Base-by-base conservation (phyloP, 352 stramenopile genomes). In the Pythium scleroteichum region DNA sequence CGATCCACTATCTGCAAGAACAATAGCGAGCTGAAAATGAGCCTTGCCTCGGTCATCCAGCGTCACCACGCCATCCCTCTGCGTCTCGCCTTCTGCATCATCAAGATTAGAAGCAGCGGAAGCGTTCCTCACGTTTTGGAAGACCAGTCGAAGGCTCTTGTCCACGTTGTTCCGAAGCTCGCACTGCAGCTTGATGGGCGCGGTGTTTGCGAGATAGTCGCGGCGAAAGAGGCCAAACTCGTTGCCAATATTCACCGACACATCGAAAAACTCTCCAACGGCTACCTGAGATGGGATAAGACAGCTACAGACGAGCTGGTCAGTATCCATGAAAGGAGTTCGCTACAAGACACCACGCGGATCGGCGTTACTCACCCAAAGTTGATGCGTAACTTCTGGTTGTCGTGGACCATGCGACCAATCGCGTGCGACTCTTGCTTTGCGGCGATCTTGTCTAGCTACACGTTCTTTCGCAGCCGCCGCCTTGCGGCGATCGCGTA, bases 211-310 rank as follows among this genome's bases (percentile, higher is more conserved):
- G 1, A 90, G 38, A 35, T 79, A 79, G 32, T 81, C 75, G 5
- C 84, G 76, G 22, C 79, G 79, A 40, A 91, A 92, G 12, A 94
- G 78, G 1, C 84, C 84, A 46, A 94, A 94, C 54, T 94, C 84
- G 60, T 94, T 94, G 41, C 79, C 84, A 41, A 91, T 83, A 40
- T 88, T 89, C n/a, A 90, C 73, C 38, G 64, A 60, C 29, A 94
- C 68, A 24, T 91, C 70, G 47, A 91, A 76, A 59, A 75, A 88
- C 41, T 77, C 53, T 20, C 58, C 64, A n/a, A 88, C 23, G 5
- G 71, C 66, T 50, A 91, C 66, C 39, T 76, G 66, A 9, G 75
- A 79, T 20, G 83, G 83, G 26, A 91, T 62, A 59, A 87, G 44
- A 64, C 69, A 90, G 19, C 75, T 87, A 69, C 20, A 40, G 19